Base-by-base conservation (phyloP, 2,329 filamentous ascomycete species). In the Sphaerostilbella broomeana region DNA sequence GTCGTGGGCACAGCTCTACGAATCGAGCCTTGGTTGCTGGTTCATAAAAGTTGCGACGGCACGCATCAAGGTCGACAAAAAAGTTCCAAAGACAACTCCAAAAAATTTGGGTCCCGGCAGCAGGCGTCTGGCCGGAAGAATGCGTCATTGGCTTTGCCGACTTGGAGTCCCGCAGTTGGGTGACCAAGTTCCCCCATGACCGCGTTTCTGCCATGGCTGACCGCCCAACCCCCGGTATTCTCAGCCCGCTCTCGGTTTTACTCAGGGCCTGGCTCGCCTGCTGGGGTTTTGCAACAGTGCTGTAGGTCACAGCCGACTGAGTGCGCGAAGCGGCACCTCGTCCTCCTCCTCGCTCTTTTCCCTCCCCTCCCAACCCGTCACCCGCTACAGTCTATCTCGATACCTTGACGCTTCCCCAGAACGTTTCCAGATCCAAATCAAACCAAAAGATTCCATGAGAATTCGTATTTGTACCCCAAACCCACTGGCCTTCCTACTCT, bases 181-280 rank as follows among this genome's bases (percentile, higher is more conserved):
- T 42, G 46, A 46, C 46, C 35, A 44, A 40, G 41, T 36, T 32
- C 47, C 44, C 28, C 50, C 50, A 45, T 47, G 44, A 46, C 42
- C 42, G 31, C 35, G 25, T 46, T 59, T 58, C 52, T 62, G 59
- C 60, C 60, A 24, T 8, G 2, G 1, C 22, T 26, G 39, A 59
- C 59, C 59, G 59, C 56, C 44, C 42, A 11, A 17, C 43, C 47
- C 47, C 52, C 52, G 50, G 57, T 52, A 57, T 53, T 49, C 48
- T 51, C 36, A 34, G 47, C 54, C 58, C 54, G 55, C 53, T 51
- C 34, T 37, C 32, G 26, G 21, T 26, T 30, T 27, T 16, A 35
- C 38, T 41, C 38, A 35, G 26, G 38, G 32, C 26, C 27, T 35
- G 32, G 32, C 32, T 24, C 26, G 32, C 33, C 38, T 36, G 38